A percentile compares a stretch with the other conserved stretches of the same genome.
Evolutionary conservation across 169 alveolate genomes (phyloP).

Genomic region (Cryptosporidium tyzzeri): DNA sequence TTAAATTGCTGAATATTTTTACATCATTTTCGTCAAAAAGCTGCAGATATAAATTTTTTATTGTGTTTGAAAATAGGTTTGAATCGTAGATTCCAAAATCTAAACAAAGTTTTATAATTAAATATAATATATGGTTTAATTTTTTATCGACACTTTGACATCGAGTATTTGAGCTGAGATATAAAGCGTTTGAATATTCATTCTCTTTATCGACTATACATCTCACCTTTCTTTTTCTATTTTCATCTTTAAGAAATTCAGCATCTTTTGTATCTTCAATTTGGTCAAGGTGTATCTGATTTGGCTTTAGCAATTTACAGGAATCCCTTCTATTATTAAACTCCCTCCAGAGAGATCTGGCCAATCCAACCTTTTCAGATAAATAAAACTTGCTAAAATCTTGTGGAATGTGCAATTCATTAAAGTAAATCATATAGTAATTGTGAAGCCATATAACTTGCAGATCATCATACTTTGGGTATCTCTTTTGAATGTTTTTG

Average conservation of each 20-base stretch:
- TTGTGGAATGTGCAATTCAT: conserved; percentile 68
- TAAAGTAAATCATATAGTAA: conserved; percentile 49
- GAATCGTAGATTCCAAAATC: conserved; percentile 63
- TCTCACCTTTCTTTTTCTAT: conserved; percentile 30
- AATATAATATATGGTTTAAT: conserved; percentile 27
- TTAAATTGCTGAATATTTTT: conserved; percentile 4
- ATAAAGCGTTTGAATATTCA: background rate
- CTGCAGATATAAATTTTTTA: conserved; percentile 22
- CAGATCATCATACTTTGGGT: conserved; percentile 68
- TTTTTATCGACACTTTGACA: background rate
- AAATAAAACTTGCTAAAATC: conserved; percentile 72
- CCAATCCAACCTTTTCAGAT: conserved; percentile 57
- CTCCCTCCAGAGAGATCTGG: conserved; percentile 74
- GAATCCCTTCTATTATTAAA: conserved; percentile 30
- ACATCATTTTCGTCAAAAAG: conserved; percentile 1
- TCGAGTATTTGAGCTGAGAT: background rate
- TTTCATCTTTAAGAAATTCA: background rate
- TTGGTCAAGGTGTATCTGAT: background rate
- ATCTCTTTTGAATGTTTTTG: conserved; percentile 62
- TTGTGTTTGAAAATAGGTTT: conserved; percentile 30
- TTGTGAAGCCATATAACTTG: conserved; percentile 71
- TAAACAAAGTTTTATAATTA: conserved; percentile 40
- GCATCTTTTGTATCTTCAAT: background rate
- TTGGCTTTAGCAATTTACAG: background rate
- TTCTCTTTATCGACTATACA: conserved; percentile 29